Evolutionary conservation across 2,329 filamentous ascomycete species (phyloP).

Genomic region (Colletotrichum eremochloae): DNA sequence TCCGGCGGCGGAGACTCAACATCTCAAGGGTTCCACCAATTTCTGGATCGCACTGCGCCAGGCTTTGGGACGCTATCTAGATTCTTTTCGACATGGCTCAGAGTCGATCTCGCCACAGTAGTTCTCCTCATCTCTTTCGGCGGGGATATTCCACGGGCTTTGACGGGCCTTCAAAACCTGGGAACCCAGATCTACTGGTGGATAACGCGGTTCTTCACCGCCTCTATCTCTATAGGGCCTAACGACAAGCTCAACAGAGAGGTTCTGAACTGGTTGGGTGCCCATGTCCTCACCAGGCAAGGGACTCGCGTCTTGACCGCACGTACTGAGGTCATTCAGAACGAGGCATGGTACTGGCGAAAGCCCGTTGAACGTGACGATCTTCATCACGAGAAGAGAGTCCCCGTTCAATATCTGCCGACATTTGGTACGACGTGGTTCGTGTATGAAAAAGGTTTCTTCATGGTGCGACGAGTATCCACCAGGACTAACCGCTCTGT

Average conservation of each 20-base stretch:
- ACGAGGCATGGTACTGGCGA: slow-evolving; percentile 50
- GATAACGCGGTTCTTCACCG: slow-evolving; percentile 53
- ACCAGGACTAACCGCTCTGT: slow-evolving; percentile 30
- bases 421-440: slow-evolving; percentile 56
- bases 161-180: slow-evolving; percentile 48
- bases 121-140: slow-evolving; percentile 52
- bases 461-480: slow-evolving; percentile 53
- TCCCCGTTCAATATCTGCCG: slow-evolving; percentile 54
- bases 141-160: slow-evolving; percentile 50
- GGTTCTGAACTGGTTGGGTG: slow-evolving; percentile 55
- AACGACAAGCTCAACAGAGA: slow-evolving; percentile 55
- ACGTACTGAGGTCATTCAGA: slow-evolving; percentile 49
- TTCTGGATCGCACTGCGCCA: slow-evolving; percentile 28
- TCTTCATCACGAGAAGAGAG: slow-evolving; percentile 50
- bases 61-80: slow-evolving; percentile 47
- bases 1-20: slow-evolving; percentile 17
- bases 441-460: slow-evolving; percentile 50
- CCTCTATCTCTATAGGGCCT: slow-evolving; percentile 54
- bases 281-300: slow-evolving; percentile 50
- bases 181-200: slow-evolving; percentile 52
- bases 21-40: slow-evolving; percentile 19
- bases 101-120: slow-evolving; percentile 51
- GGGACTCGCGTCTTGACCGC: slow-evolving; percentile 53
- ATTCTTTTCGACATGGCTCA: slow-evolving; percentile 53
- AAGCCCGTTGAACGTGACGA: slow-evolving; percentile 49